Evolutionary conservation across 2,329 filamentous ascomycete species (phyloP).

Genomic region (Juglanconis oblonga): DNA sequence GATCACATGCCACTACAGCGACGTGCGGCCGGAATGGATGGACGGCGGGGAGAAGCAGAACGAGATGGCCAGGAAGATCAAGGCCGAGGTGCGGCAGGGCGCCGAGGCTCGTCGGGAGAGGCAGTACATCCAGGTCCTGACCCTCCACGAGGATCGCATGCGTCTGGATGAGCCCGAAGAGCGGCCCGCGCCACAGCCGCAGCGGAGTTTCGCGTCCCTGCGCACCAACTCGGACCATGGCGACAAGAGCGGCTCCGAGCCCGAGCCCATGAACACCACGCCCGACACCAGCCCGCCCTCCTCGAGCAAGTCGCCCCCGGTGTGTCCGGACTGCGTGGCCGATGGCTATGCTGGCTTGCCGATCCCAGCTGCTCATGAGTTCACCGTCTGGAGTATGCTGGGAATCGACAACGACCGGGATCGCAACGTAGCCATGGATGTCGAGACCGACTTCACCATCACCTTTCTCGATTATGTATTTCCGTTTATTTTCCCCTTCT

Average conservation of each 20-base stretch:
- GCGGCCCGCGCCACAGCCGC: conserved; percentile 3
- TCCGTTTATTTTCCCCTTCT: conserved; percentile 62
- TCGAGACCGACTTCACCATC: conserved; percentile 42
- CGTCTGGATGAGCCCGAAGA: conserved; percentile 13
- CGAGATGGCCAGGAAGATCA: conserved; percentile 33
- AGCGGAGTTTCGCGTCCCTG: background rate
- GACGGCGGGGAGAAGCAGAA: conserved; percentile 27
- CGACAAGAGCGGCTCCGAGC: conserved; percentile 8
- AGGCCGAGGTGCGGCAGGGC: conserved; percentile 31
- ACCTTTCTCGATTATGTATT: conserved; percentile 62
- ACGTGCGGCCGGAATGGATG: conserved; percentile 32
- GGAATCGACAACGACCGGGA: conserved; percentile 14
- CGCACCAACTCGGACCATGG: background rate
- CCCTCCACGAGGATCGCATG: conserved; percentile 15
- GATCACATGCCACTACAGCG: conserved; percentile 34
- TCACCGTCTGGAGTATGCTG: conserved; percentile 15
- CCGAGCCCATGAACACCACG: background rate
- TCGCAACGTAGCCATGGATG: conserved; percentile 7
- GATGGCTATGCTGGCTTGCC: conserved; percentile 4
- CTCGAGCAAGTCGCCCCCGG: conserved; percentile 7
- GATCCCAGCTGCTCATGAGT: conserved; percentile 6
- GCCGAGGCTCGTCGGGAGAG: conserved; percentile 9
- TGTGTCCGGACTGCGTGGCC: conserved; percentile 13
- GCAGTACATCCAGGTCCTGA: conserved; percentile 17
- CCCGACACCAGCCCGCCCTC: conserved; percentile 14